Evolutionary conservation across 306 rosid genomes (phyloP), one percentile per base, ranked within the genome.

Genomic region (Inga leiocalycina): DNA sequence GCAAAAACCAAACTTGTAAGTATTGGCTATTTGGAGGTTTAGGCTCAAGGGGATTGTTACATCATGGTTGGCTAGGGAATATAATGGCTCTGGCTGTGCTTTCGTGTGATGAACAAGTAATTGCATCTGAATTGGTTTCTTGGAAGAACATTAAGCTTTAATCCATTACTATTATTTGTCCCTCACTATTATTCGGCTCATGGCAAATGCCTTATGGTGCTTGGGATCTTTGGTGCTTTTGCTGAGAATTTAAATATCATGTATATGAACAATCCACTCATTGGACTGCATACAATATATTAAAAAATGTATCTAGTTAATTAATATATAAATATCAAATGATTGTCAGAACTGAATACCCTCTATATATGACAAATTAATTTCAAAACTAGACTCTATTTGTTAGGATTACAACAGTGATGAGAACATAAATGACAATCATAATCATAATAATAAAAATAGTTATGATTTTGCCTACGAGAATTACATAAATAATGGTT

Each of bases 1-100:
- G 89, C 19, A 54, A 72, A 30, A 86, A 78, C 68, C 65, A 43
- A 56, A 80, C 74, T 52, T 89, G 93, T 81, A 86, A 89, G 81
- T 93, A 89, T 82, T 95, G 98, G 99, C 74, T 96, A 77, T 92
- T 96, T 81, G 98, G 96, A 74, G 98, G 99, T 59, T 89, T 93
- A 84, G 98, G 99, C 83, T 91, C 97, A 51, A 91, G 98, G 86
- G 98, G 98, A 78, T 89, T 96, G 89, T 81, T 93, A 84, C 92
- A 91, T 89, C 99, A 96, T 79, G 94, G 90, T 57, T 96, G 97
- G 98, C 88, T 93, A 61, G 99, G 99, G 84, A 93, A 89, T 80
- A 80, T 93, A 91, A 77, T 80, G 81, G 93, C 98, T 20, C 89
- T 78, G 48, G 97, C 99, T 69, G 96, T 91, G 83, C 93, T 92